Base-by-base conservation (phyloP, 805 yeast genomes). In the Nakazawaea populi region DNA sequence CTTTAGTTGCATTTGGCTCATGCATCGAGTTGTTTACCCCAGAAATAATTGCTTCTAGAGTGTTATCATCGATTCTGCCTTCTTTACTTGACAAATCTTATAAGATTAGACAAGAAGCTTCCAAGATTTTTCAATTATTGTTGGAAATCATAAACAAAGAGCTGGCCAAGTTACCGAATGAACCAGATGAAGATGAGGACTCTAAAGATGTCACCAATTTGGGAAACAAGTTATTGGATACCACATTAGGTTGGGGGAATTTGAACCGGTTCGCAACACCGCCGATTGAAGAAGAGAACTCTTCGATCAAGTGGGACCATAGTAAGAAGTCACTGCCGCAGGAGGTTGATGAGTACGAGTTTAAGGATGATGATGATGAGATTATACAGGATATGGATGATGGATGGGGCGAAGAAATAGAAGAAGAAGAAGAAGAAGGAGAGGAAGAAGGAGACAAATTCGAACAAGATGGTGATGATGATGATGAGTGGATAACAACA, bases 11-110 rank as follows among this genome's bases (percentile, higher is more conserved):
- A 0, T 78, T 92, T 54, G 80, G 78, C 41, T 71, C 75, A 11
- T 77, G 87, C 12, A 69, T 84, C 28, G 85, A 82, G 6, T 79
- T 75, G 42, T 90, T 91, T 58, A 70, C 85, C 1, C 82, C 90
- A 0, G 86, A 80, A 12, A 84, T 89, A 42, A 84, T 89, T 51
- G 87, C 96, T 51, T 82, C 84, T 28, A 88, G 85, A 62, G 79
- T 91, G 14, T 68, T 94, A 49, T 92, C 96, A 0, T 89, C 89
- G 2, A 77, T 94, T 51, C 90, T 96, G 0, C 87, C 94, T 1
- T 81, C 94, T 1, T 70, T 92, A 51, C 75, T 92, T 61, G 98
- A 94, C 65, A 76, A 75, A 49, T 85, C 89, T 9, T 67, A 71
- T 5, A 76, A 79, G 48, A 91, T 92, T 3, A 74, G 98, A 53